Percentiles rank a stretch among this genome's conserved stretches.
Conservation (phyloP, 2,329 filamentous ascomycete genomes). For the Arthrobotrys sinensis region DNA sequence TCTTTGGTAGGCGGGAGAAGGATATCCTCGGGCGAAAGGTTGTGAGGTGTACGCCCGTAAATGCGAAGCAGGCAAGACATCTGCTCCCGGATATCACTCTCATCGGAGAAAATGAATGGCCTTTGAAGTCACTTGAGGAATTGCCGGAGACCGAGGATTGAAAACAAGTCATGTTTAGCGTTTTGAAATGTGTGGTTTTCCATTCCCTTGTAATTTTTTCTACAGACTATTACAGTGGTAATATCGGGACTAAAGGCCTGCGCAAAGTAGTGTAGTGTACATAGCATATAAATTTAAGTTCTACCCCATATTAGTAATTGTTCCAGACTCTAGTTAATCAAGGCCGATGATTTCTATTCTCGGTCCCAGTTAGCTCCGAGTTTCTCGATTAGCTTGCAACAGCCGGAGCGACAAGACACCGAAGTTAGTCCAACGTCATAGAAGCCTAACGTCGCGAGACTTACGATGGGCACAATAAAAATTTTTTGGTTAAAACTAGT, state of each 20-base stretch:
- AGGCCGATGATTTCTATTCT: neutral
- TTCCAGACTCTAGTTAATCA: no score
- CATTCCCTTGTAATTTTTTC: no score
- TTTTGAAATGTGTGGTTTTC: no score
- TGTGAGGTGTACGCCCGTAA: neutral
- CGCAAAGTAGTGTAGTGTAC: no score
- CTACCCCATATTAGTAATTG: no score
- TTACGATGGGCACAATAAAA: no score
- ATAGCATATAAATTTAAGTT: neutral
- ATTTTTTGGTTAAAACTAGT: neutral
- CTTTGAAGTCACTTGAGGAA: neutral
- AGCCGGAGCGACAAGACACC: neutral
- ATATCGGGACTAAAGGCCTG: no score
- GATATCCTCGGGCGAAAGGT: neutral
- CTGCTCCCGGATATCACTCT: conserved; percentile 3
- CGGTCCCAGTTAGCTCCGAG: neutral
- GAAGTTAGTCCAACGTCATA: neutral
- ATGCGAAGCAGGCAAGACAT: conserved; percentile 6
- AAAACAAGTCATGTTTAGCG: neutral
- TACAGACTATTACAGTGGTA: no score
- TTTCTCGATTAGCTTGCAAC: neutral
- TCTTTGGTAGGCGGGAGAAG: neutral
- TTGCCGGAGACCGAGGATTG: neutral
- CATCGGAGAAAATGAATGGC: neutral
- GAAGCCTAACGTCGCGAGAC: neutral